Evolutionary conservation across 768 basidiomycete genomes (phyloP), one percentile per base, ranked within the genome.

Genomic region (Leccinum subgranulosum): DNA sequence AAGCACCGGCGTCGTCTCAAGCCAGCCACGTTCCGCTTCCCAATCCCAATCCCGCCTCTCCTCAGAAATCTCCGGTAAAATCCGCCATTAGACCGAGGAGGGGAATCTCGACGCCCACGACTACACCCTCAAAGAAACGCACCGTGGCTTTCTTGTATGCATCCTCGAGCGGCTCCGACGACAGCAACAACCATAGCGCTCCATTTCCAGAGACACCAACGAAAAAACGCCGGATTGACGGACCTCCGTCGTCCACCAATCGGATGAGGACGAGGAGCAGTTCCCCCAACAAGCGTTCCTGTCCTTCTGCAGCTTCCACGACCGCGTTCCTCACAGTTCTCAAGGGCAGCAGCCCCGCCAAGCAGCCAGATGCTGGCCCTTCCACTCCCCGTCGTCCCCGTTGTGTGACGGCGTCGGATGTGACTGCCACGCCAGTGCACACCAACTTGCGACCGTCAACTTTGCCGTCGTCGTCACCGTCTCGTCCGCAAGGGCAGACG

Each of bases 181-280:
- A 33, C 31, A 33, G 12, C 12, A 33, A 33, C 11, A 33, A 33
- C 31, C 12, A 33, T 12, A 31, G 41, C 10, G 15, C 67, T 21
- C 27, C 71, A 57, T 54, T 76, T 53, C 76, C 77, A 5, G 69
- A 73, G 50, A 76, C 81, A 5, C 81, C 80, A 0, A 74, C 71
- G 33, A 81, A 81, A 58, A 77, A 69, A 61, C 70, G 71, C 39
- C 77, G 71, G 53, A 49, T 70, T 6, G 71, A 70, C 11, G 36
- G 17, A 39, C 36, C 9, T 39, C 17, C 39, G 39, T 52, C 60
- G 7, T 53, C 61, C 27, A 53, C 53, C 2, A 56, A 59, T 3
- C 36, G 34, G 19, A 68, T 68, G 47, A 54, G 58, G n/a, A 54
- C 58, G 10, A 59, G 59, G 7, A 60, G 49, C 8, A 48, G 15